Base-by-base conservation (phyloP, 441 rosid species). In the Omphalea diandra region DNA sequence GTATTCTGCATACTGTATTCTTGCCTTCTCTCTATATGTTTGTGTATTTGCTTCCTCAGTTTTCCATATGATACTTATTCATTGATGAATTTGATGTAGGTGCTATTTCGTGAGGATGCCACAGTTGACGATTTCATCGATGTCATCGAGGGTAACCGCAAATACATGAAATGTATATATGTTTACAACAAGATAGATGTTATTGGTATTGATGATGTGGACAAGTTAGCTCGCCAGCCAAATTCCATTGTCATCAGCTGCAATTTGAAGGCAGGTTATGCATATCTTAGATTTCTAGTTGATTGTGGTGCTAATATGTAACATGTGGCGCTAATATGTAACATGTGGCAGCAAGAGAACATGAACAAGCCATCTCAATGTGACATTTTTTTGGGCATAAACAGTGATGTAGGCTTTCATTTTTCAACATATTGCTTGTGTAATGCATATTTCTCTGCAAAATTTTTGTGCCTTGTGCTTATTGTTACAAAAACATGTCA, bases 171-270 rank as follows among this genome's bases (percentile, higher is more conserved):
- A 78, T 95, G 99, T 71, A 74, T 93, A 49, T 95, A 95, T 75
- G 99, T 95, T 74, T 95, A 95, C 83, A 95, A 95, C 86, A 95
- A 95, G 83, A 93, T 95, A 63, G 99, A 95, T 74, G 98, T 93
- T 60, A 76, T 88, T 77, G 98, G 99, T 79, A 89, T 95, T 65
- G 99, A 93, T 81, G 99, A 95, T 59, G 97, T 90, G 76, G 98
- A 95, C 85, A 86, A 84, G 75, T 81, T 95, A 83, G 96, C 97
- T 52, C 90, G 95, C 64, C 98, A 87, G 64, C 98, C 98, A 44
- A 86, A 89, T 79, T 93, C 99, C n/a, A 88, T 95, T 72, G 97
- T 93, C 75, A 93, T 95, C 71, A 95, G 98, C 84, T 90, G 97
- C 92, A 95, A 93, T 74, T 83, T 95, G 64, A 90, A 86, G 99